Conservation (phyloP, 1,284 basidiomycete species). For the Sporisorium graminicola region DNA sequence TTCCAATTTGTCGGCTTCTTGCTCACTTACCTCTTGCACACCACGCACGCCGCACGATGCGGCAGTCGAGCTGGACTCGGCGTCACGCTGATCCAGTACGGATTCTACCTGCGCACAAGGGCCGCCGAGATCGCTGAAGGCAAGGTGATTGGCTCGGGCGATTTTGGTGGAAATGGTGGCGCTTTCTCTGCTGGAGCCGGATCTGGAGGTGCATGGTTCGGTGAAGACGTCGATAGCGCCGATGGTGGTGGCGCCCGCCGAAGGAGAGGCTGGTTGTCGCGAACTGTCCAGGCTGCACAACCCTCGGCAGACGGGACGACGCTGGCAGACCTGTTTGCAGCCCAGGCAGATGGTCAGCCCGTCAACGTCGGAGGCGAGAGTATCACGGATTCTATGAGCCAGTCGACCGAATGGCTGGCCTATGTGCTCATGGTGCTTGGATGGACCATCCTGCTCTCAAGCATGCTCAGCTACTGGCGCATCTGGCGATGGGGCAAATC, state of each 20-base stretch:
- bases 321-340: slow-evolving; percentile 63
- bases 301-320: slow-evolving; percentile 34
- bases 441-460: slow-evolving; percentile 82
- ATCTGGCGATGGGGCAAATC: slow-evolving; percentile 60
- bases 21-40: slow-evolving; percentile 69
- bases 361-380: slow-evolving; percentile 71
- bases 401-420: slow-evolving; percentile 82
- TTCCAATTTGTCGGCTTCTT: slow-evolving; percentile 86
- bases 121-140: slow-evolving; percentile 70
- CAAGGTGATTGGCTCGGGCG: slow-evolving; percentile 33
- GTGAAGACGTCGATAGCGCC: slow-evolving; percentile 24
- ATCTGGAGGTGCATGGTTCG: slow-evolving; percentile 65
- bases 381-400: slow-evolving; percentile 69
- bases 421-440: slow-evolving; percentile 91
- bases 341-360: slow-evolving; percentile 66
- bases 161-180: slow-evolving; percentile 10
- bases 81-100: slow-evolving; percentile 87
- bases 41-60: slow-evolving; percentile 92
- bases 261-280: slow-evolving; percentile 22
- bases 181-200: slow-evolving; percentile 34
- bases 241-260: slow-evolving; percentile 11
- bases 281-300: slow-evolving; percentile 18
- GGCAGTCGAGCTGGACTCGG: slow-evolving; percentile 95
- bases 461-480: slow-evolving; percentile 80
- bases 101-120: slow-evolving; percentile 80